Conservation (phyloP, 2,329 filamentous ascomycete genomes). For the Fusarium sterilihyphosum region DNA sequence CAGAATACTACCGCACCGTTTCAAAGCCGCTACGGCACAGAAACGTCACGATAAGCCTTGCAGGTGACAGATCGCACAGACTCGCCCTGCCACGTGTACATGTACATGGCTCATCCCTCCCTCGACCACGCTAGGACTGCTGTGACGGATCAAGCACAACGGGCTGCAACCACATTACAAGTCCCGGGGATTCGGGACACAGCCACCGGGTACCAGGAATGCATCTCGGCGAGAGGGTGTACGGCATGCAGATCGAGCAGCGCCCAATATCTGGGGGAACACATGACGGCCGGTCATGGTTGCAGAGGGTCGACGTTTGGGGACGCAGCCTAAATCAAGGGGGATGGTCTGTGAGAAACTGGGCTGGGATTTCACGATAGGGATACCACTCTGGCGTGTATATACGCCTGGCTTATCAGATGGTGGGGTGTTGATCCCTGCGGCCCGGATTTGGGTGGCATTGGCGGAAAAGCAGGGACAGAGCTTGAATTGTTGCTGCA, state of each 20-base stretch:
- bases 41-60: background rate
- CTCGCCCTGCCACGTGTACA: background rate
- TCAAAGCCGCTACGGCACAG: background rate
- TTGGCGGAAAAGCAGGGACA: background rate
- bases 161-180: accelerated
- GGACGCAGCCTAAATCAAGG: conserved; percentile 4
- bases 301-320: background rate
- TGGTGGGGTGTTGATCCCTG: conserved; percentile 26
- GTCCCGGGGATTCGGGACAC: too few species aligned
- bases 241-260: background rate
- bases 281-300: background rate
- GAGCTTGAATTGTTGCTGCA: accelerated
- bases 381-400: conserved; percentile 28
- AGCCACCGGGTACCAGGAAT: background rate
- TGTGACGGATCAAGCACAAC: accelerated
- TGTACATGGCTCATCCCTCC: background rate
- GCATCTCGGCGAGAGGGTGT: background rate
- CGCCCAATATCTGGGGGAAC: background rate
- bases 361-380: conserved; percentile 4
- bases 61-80: background rate
- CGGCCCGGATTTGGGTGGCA: background rate
- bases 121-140: background rate
- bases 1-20: accelerated
- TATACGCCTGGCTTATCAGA: conserved; percentile 16
- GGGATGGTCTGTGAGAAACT: background rate